phyloP scores from a whole-genome alignment of 768 basidiomycete species.

The Kwoniella botswanensis region DNA sequence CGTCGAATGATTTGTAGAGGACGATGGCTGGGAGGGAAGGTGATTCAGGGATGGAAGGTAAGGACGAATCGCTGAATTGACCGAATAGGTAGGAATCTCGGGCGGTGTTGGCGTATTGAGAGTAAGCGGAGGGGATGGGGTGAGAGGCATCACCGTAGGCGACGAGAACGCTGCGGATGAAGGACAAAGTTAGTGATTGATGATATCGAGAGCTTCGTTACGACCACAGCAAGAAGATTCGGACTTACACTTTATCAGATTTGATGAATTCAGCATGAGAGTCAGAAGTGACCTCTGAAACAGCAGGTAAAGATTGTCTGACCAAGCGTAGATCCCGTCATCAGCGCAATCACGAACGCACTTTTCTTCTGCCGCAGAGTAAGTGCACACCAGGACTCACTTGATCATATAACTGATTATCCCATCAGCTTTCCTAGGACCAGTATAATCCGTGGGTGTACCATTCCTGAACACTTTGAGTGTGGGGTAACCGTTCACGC shows the following conservation, averaged over 20 bases:
- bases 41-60: constrained; percentile 67
- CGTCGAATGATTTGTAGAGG: constrained; percentile 91
- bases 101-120: constrained; percentile 77
- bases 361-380: neutral
- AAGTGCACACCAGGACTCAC: constrained; percentile 61
- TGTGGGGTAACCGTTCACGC: constrained; percentile 90
- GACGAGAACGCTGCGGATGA: constrained; percentile 67
- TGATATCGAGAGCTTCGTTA: too few species aligned
- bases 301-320: constrained; percentile 91
- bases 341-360: neutral
- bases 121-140: constrained; percentile 77
- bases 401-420: constrained; percentile 97
- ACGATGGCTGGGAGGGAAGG: constrained; percentile 80
- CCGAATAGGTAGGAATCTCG: constrained; percentile 96
- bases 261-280: constrained; percentile 84
- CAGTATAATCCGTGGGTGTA: constrained; percentile 75
- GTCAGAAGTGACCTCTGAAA: constrained; percentile 75
- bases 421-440: constrained; percentile 91
- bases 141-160: constrained; percentile 79
- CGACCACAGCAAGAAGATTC: neutral
- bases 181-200: neutral
- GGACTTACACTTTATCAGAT: constrained; percentile 74
- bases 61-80: constrained; percentile 69
- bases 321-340: constrained; percentile 29
- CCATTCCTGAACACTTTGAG: constrained; percentile 92